Evolutionary conservation across 495 filamentous ascomycete species (phyloP), one percentile per base, ranked within the genome.

Genomic region (Clohesyomyces aquaticus): DNA sequence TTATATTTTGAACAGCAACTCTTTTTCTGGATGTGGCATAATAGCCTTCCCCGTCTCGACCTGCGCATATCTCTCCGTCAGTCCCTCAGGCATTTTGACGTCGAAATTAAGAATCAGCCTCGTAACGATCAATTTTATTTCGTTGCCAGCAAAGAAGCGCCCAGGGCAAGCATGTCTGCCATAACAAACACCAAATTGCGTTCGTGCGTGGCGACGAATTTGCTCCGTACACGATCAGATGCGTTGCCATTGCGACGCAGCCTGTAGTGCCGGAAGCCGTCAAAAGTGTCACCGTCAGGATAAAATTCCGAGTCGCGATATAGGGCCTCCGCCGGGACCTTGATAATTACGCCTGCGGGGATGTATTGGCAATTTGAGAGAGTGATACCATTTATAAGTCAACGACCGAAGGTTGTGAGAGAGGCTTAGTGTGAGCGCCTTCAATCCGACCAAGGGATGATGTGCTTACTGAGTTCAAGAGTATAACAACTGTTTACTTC

Each of bases 241-340:
- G 27, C 60, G 1, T n/a, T 28, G 46, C 8, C 18, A 8, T 49
- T 9, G 11, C 12, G 23, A 6, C 60, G 60, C 21, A 56, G n/a
- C 38, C 56, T 63, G 29, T 46, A 63, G 16, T 23, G 56, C 19
- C 60, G 50, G 21, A 57, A 56, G n/a, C 51, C 35, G 35, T 63
- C 60, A 27, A 63, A 63, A 16, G 19, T 32, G 6, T 54, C 49
- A 29, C 27, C n/a, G 51, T 63, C 27, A 14, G 50, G 51, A 28
- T 55, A 63, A 38, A 56, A 18, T 16, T 26, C 26, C 11, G 29
- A 11, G 51, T 63, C 59, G n/a, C 23, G 32, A 16, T 41, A 41
- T n/a, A 63, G 32, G 35, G 51, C 19, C 38, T 56, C 18, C 19
- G 23, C 21, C n/a, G 51, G 51, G 9, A 56, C 52, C 48, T 63